Base-by-base conservation (phyloP, 2,329 filamentous ascomycete genomes). In the Malbranchea zuffiana region DNA sequence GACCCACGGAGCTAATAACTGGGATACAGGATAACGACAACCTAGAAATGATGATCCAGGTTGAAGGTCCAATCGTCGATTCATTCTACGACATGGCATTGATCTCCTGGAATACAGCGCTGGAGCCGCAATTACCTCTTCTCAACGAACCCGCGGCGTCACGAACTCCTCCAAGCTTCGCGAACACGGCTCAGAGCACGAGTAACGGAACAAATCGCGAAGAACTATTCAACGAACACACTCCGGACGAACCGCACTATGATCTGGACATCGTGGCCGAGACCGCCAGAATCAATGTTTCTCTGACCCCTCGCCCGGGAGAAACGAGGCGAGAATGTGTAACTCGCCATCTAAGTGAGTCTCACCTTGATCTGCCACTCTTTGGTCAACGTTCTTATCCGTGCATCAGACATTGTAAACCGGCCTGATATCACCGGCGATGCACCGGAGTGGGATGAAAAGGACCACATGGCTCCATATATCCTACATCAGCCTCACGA, bases 61-160 rank as follows among this genome's bases (percentile, higher is more conserved):
- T 85, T 0, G 80, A 87, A 58, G 82, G 82, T 0, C 74, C 80
- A 0, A 81, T 87, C 40, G 81, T 87, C 0, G 79, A 86, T 48
- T 74, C 75, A 1, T 57, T 87, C 16, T 86, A 84, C 51, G 82
- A 88, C 44, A 77, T 78, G 44, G 78, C 79, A 1, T 54, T 86
- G 25, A 67, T 86, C 5, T 80, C 77, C 0, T 88, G 82, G 82
- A 66, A 78, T 44, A 76, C 75, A 42, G 58, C 61, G 1, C 51
- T 84, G 0, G 60, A 75, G 0, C 76, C 78, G 2, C 65, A 72
- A 0, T 53, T 82, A 5, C 78, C 78, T 3, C 70, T 63, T 35
- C 55, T 70, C 11, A 55, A 62, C n/a, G 62, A 59, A 1, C 70
- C 73, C 0, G 74, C 74, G 3, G 55, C 56, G 3, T 44, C 31